These are phyloP conservation scores for Blastocystis sp. DNA, from an alignment of 352 stramenopile genomes.

Conservation along the genomic window DNA sequence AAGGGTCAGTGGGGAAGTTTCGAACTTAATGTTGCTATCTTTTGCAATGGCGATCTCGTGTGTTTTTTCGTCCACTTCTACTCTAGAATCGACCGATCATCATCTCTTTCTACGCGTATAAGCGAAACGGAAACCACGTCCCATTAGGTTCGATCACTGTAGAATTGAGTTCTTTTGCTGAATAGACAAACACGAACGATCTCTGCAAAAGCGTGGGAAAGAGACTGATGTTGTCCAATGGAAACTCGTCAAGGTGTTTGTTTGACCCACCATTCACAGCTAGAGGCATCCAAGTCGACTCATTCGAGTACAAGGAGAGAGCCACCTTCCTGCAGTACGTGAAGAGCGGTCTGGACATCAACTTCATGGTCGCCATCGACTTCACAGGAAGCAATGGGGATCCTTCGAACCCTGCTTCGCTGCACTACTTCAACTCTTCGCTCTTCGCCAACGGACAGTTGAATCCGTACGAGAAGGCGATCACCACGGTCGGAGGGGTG, in stretches of 20 bases:
- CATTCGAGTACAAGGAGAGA: neutral
- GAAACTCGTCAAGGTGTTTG: neutral
- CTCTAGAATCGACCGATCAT: constrained; percentile 1
- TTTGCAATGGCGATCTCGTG: constrained; percentile 31
- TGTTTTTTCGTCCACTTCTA: neutral
- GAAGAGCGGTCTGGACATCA: constrained; percentile 76
- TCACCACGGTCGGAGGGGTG: constrained; percentile 69
- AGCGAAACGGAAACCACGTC: neutral
- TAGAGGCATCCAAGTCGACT: neutral
- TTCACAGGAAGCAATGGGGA: constrained; percentile 74
- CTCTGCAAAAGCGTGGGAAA: neutral
- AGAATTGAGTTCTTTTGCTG: neutral
- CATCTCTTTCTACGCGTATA: constrained; percentile 8
- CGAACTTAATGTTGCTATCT: neutral
- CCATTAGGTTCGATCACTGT: neutral
- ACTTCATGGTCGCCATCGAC: constrained; percentile 75
- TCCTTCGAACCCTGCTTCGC: constrained; percentile 65
- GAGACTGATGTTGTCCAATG: neutral
- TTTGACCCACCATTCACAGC: neutral
- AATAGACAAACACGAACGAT: neutral
- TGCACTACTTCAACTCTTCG: constrained; percentile 66
- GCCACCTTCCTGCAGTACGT: constrained; percentile 74
- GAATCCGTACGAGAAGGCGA: constrained; percentile 75
- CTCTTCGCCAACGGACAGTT: neutral
- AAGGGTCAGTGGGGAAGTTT: neutral